phyloP scores from a whole-genome alignment of 768 basidiomycete genomes.

The Agaricus blazei region DNA sequence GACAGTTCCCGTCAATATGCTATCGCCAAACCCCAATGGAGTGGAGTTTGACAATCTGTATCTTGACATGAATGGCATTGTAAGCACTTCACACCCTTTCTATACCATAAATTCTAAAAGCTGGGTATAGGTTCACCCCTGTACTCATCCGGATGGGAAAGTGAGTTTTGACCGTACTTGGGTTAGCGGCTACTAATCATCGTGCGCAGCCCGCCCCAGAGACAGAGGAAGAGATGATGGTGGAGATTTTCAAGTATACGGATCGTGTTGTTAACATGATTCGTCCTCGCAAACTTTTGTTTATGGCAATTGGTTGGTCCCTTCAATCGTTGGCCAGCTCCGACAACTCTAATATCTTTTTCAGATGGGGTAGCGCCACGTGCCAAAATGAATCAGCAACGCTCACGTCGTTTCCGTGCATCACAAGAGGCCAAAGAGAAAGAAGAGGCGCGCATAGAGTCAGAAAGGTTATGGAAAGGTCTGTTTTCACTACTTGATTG shows the following conservation, averaged over 20 bases:
- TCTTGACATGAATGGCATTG: slow-evolving; percentile 99
- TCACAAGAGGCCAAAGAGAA: slow-evolving; percentile 95
- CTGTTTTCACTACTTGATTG: slow-evolving; percentile 13
- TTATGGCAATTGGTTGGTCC: slow-evolving; percentile 93
- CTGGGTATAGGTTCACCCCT: slow-evolving; percentile 79
- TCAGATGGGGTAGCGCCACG: slow-evolving; percentile 95
- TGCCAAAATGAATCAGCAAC: slow-evolving; percentile 99
- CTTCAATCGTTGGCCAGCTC: background rate
- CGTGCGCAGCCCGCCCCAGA: slow-evolving; percentile 79
- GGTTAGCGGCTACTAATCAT: background rate
- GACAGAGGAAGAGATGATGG: slow-evolving; percentile 99
- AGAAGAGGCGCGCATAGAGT: slow-evolving; percentile 80
- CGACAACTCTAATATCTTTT: background rate
- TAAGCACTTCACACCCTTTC: slow-evolving; percentile 30
- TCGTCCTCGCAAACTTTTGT: slow-evolving; percentile 87
- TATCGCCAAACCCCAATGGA: slow-evolving; percentile 87
- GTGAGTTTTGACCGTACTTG: slow-evolving; percentile 28
- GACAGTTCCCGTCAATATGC: slow-evolving; percentile 74
- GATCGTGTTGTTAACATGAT: slow-evolving; percentile 97
- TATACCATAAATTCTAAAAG: slow-evolving; percentile 2
- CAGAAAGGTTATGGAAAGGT: slow-evolving; percentile 85
- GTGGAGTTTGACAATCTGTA: slow-evolving; percentile 95
- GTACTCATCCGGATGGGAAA: slow-evolving; percentile 98
- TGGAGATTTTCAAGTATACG: slow-evolving; percentile 94
- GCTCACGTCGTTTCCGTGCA: slow-evolving; percentile 91